phyloP scores from a whole-genome alignment of 257 asterid species.

The Gynochthodes officinalis region DNA sequence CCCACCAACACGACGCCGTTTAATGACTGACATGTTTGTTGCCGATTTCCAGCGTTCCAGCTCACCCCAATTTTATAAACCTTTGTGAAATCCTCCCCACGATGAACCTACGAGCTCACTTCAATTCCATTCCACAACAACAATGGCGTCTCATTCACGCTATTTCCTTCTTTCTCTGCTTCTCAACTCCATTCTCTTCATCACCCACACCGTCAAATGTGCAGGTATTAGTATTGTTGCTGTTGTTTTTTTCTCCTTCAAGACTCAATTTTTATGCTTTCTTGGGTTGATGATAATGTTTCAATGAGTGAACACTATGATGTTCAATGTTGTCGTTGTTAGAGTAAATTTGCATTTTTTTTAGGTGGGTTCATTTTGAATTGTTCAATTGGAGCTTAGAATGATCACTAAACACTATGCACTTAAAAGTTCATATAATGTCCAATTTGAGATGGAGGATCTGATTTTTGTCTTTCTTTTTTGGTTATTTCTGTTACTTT shows the following conservation, averaged over 20 bases:
- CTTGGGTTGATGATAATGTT: slow-evolving; percentile 21
- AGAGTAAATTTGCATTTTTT: neutral
- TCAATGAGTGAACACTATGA: neutral
- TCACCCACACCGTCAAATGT: slow-evolving; percentile 33
- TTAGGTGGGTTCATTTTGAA: neutral
- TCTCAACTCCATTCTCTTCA: slow-evolving; percentile 37
- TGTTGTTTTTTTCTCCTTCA: neutral
- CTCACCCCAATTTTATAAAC: neutral
- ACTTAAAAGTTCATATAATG: neutral
- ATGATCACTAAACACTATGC: neutral
- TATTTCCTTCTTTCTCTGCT: slow-evolving; percentile 52
- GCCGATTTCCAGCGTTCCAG: slow-evolving; percentile 5
- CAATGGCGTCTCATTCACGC: slow-evolving; percentile 56
- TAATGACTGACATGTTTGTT: neutral
- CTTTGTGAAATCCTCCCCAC: neutral
- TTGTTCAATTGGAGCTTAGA: neutral
- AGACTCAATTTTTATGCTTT: slow-evolving; percentile 10
- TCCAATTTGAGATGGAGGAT: slow-evolving; percentile 23
- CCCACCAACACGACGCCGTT: slow-evolving; percentile 32
- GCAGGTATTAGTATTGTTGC: slow-evolving; percentile 45
- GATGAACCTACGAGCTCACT: slow-evolving; percentile 11
- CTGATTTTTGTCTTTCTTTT: slow-evolving; percentile 15
- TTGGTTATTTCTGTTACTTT: neutral
- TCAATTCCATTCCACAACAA: slow-evolving; percentile 5
- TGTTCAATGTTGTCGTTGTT: neutral